A percentile compares a stretch with the other conserved stretches of the same genome.
Evolutionary conservation across 345 rosid species (phyloP).

Genomic region (Syzygium grande): DNA sequence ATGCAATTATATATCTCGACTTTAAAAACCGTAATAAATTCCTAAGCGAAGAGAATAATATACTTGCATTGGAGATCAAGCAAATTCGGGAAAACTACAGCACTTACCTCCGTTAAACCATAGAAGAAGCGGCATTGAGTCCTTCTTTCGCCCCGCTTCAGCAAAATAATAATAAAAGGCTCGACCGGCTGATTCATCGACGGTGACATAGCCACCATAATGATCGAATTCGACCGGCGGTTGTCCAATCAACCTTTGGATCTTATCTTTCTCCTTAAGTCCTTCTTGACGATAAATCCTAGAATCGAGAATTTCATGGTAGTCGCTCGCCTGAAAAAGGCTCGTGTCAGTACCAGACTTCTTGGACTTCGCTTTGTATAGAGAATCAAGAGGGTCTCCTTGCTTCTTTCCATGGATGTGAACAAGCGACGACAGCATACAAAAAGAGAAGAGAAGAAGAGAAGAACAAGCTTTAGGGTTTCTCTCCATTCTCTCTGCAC

Average conservation of each 20-base stretch:
- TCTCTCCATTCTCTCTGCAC: neutral
- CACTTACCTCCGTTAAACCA: conserved; percentile 82
- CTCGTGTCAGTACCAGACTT: conserved; percentile 10
- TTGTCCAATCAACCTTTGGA: conserved; percentile 48
- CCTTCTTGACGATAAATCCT: conserved; percentile 18
- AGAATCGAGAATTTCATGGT: neutral
- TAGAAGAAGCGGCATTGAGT: conserved; percentile 59
- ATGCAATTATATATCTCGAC: neutral
- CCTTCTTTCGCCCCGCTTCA: conserved; percentile 35
- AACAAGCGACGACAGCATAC: neutral
- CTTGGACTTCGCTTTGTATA: conserved; percentile 11
- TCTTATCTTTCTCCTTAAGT: conserved; percentile 14
- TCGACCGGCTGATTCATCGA: conserved; percentile 42
- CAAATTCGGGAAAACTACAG: neutral
- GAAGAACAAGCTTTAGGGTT: neutral
- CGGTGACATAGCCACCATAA: conserved; percentile 64
- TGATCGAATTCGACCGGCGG: conserved; percentile 45
- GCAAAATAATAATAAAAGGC: conserved; percentile 62
- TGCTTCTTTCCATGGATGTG: conserved; percentile 4
- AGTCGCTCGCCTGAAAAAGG: neutral
- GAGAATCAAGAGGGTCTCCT: conserved; percentile 9
- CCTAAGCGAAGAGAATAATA: neutral
- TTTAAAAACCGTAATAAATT: neutral
- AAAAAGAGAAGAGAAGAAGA: neutral
- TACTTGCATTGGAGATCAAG: neutral